These are phyloP conservation scores for Xylaria palmicola DNA, from an alignment of 495 filamentous ascomycete species.

Conservation along the genomic window DNA sequence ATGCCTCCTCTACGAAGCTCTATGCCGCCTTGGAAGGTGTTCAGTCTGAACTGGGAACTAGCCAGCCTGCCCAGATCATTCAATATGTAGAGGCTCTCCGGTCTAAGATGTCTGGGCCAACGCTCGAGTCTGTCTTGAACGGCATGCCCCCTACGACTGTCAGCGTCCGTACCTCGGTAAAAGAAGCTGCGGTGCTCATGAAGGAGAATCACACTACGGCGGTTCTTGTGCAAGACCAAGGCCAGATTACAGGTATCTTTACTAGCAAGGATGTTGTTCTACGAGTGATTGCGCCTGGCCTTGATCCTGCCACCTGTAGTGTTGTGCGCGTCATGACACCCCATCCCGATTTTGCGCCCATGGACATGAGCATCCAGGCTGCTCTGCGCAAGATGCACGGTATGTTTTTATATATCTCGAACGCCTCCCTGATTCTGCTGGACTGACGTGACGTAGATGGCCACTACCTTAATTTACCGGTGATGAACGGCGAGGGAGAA, in stretches of 20 bases:
- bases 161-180: constrained; percentile 91
- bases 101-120: constrained; percentile 96
- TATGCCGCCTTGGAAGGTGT: constrained; percentile 98
- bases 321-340: constrained; percentile 99
- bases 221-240: constrained; percentile 93
- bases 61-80: constrained; percentile 96
- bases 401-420: constrained; percentile 42
- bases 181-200: constrained; percentile 91
- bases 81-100: constrained; percentile 96
- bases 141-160: constrained; percentile 91
- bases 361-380: constrained; percentile 98
- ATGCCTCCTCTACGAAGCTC: constrained; percentile 90
- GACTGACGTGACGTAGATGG: constrained; percentile 62
- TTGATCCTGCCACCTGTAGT: constrained; percentile 93
- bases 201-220: constrained; percentile 98
- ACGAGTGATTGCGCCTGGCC: constrained; percentile 93
- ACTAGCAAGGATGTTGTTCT: constrained; percentile 99
- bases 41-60: constrained; percentile 95
- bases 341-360: constrained; percentile 95
- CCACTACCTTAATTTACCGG: constrained; percentile 95
- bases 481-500: constrained; percentile 96
- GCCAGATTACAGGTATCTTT: constrained; percentile 97
- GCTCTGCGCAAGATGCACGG: constrained; percentile 98
- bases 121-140: constrained; percentile 89
- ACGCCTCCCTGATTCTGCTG: not conserved